Base-by-base conservation (phyloP, 805 yeast species). In the Phaffomyces thermotolerans region DNA sequence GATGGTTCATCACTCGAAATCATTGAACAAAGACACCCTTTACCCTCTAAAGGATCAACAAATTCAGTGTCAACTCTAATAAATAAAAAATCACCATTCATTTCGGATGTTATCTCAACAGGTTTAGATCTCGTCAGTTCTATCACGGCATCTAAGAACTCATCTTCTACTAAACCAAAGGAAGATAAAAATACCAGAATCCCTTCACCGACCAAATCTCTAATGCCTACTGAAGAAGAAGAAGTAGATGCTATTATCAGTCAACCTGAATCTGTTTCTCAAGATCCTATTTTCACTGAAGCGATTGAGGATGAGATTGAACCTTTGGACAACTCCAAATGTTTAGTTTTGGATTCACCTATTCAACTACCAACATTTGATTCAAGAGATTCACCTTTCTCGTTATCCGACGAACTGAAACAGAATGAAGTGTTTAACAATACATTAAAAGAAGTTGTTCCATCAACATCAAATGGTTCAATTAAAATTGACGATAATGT, bases 1-100 rank as follows among this genome's bases (percentile, higher is more conserved):
- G 54, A 51, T 20, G 47, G 46, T 32, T 46, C 49, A 10, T 43
- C 40, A 4, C 7, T 32, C 13, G 22, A 40, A 40, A 17, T 35
- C 24, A 27, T 35, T 23, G 36, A 22, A 23, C 22, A 25, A 18
- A 31, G 15, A 10, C 20, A 22, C 8, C 20, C 30, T 1, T 23
- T 39, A 7, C 36, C 43, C 23, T 23, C 46, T 15, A 40, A 43
- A 34, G 42, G 47, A 24, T 56, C 60, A 1, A 45, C 52, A 0
- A 50, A 47, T 37, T 56, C 60, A 2, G 44, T 54, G 8, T 37
- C 56, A 9, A 56, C 60, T 4, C 20, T 56, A 36, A 27, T n/a
- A 13, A 34, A n/a, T 4, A 47, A 40, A 39, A 55, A 52, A 44
- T 48, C 51, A 30, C 14, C 44, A 8, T 54, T 58, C 12, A 8